Conservation (phyloP, 2,329 filamentous ascomycete species). For the Epichloe sylvatica region DNA sequence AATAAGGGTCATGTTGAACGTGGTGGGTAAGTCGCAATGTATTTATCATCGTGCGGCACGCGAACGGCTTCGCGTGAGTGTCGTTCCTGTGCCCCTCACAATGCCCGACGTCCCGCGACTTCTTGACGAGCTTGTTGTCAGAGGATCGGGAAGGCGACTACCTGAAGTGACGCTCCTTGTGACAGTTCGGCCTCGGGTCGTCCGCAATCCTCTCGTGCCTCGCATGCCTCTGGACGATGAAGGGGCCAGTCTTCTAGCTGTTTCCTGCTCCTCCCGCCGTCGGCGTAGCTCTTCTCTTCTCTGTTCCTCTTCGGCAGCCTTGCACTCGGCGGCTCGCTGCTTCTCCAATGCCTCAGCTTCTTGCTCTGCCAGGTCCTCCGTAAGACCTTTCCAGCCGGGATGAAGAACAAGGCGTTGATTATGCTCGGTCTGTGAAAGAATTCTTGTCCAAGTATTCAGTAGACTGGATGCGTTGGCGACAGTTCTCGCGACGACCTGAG, state of each 20-base stretch:
- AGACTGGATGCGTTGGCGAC: constrained; percentile 79
- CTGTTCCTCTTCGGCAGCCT: constrained; percentile 64
- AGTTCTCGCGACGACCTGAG: constrained; percentile 64
- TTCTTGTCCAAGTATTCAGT: constrained; percentile 89
- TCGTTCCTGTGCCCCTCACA: constrained; percentile 20
- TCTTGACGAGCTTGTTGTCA: constrained; percentile 14
- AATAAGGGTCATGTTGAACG: neutral
- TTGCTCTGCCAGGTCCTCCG: constrained; percentile 70
- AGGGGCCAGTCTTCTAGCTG: constrained; percentile 19
- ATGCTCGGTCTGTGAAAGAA: constrained; percentile 93
- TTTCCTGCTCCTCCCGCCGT: constrained; percentile 48
- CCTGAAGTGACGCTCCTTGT: constrained; percentile 15
- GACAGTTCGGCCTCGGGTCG: constrained; percentile 15
- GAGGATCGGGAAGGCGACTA: constrained; percentile 16
- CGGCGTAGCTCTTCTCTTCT: constrained; percentile 56
- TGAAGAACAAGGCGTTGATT: constrained; percentile 86
- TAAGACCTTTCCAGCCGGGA: constrained; percentile 78
- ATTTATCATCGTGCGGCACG: constrained; percentile 17
- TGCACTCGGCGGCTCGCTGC: constrained; percentile 64
- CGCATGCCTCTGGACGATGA: constrained; percentile 17
- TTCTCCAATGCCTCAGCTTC: constrained; percentile 64
- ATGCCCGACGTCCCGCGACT: constrained; percentile 22
- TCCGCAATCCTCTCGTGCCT: constrained; percentile 17
- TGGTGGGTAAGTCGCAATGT: neutral
- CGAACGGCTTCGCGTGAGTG: constrained; percentile 19